phyloP scores from a whole-genome alignment of 2,329 filamentous ascomycete species.

The Fusarium succisae region DNA sequence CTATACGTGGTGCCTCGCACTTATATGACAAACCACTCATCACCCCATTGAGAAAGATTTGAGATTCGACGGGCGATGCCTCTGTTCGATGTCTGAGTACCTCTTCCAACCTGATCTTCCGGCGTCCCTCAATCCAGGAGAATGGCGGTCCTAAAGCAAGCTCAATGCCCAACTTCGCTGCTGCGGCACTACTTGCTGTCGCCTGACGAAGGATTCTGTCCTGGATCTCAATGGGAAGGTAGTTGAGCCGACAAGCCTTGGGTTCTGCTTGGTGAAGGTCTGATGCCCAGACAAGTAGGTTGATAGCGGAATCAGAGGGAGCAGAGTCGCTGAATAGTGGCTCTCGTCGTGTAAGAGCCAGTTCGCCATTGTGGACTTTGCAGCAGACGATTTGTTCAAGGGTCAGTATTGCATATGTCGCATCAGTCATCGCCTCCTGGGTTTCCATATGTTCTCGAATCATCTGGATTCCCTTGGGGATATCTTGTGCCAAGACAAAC shows the following conservation, averaged over 20 bases:
- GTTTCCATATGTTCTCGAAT: slow-evolving; percentile 13
- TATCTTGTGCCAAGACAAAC: slow-evolving; percentile 25
- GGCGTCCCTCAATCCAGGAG: not conserved
- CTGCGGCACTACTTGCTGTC: slow-evolving; percentile 2
- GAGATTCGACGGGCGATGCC: not conserved
- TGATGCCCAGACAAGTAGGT: slow-evolving; percentile 32
- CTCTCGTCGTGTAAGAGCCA: slow-evolving; percentile 14
- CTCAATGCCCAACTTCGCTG: slow-evolving; percentile 21
- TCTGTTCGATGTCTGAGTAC: not conserved
- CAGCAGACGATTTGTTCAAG: slow-evolving; percentile 24
- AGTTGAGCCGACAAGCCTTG: slow-evolving; percentile 4
- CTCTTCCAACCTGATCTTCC: not conserved
- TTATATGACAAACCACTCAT: not conserved
- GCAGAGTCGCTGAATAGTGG: slow-evolving; percentile 6
- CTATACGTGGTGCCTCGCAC: rapidly evolving
- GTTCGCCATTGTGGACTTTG: not conserved
- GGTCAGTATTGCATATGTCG: slow-evolving; percentile 22
- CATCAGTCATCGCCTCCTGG: rapidly evolving
- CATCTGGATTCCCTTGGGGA: slow-evolving; percentile 20
- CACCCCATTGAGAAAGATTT: not conserved
- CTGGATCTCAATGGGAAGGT: slow-evolving; percentile 33
- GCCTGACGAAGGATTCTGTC: slow-evolving; percentile 18
- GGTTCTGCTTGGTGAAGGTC: not conserved
- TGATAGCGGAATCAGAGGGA: slow-evolving; percentile 20
- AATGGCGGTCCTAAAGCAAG: slow-evolving; percentile 15